Evolutionary conservation across 768 basidiomycete species (phyloP).

Genomic region (Podaxis sp.): DNA sequence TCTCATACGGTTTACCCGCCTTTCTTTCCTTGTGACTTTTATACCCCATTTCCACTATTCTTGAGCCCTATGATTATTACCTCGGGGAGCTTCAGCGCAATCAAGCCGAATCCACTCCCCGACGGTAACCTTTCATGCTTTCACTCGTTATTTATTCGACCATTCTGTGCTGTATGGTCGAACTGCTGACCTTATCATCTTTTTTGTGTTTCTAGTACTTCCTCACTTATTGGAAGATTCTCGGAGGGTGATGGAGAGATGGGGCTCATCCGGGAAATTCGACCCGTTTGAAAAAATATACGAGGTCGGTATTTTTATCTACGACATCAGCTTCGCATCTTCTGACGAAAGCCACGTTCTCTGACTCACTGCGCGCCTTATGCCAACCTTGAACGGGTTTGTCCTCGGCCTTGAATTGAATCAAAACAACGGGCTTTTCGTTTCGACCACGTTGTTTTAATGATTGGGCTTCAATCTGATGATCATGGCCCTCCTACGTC

Average conservation of each 20-base stretch:
- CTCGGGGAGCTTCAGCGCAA: conserved; percentile 10
- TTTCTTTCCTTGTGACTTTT: background rate
- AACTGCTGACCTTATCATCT: background rate
- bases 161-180: background rate
- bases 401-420: background rate
- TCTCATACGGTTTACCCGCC: conserved; percentile 5
- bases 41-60: background rate
- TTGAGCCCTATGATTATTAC: background rate
- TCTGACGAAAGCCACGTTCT: conserved; percentile 5
- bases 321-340: background rate
- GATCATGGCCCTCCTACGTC: background rate
- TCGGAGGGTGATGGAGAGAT: conserved; percentile 57
- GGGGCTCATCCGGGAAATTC: conserved; percentile 63
- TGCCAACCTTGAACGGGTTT: conserved; percentile 1
- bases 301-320: conserved; percentile 45
- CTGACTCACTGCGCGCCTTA: background rate
- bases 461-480: background rate
- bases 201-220: conserved; percentile 48
- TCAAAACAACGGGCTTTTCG: conserved; percentile 2
- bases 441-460: conserved; percentile 11
- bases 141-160: background rate
- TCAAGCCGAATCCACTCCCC: background rate
- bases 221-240: conserved; percentile 66
- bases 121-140: background rate
- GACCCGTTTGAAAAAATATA: conserved; percentile 74